Conservation (phyloP, 2,329 filamentous ascomycete genomes). For the Arthrobotrys sphaeroides region DNA sequence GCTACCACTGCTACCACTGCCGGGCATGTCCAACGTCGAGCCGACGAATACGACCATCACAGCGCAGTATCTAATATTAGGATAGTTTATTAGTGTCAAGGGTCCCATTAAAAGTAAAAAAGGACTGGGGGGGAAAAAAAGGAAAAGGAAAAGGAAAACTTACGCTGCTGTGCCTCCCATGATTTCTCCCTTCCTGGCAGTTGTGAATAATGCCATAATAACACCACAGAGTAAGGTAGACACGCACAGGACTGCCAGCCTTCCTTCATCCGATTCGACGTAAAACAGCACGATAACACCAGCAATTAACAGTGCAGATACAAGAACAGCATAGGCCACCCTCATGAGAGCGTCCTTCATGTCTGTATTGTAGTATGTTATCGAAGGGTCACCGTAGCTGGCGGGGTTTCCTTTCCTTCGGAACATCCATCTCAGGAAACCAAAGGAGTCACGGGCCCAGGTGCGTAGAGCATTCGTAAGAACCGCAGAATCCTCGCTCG, state of each 20-base stretch:
- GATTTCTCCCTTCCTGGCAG: conserved; percentile 50
- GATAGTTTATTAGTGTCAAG: not conserved
- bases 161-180: conserved; percentile 52
- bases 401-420: conserved; percentile 40
- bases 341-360: conserved; percentile 31
- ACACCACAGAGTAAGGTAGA: conserved; percentile 41
- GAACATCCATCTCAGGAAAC: conserved; percentile 24
- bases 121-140: too few relatives aligned
- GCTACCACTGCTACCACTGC: not conserved
- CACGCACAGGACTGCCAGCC: conserved; percentile 34
- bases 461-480: conserved; percentile 27
- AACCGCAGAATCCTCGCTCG: conserved; percentile 45
- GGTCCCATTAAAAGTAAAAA: not conserved
- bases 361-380: conserved; percentile 43
- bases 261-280: not conserved
- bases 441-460: conserved; percentile 23
- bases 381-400: conserved; percentile 26
- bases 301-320: conserved; percentile 17
- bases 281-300: conserved; percentile 41
- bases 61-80: conserved; percentile 36
- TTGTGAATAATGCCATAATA: conserved; percentile 45
- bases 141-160: conserved; percentile 20
- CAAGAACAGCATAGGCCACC: conserved; percentile 27
- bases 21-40: conserved; percentile 34
- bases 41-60: conserved; percentile 52